Evolutionary conservation across 441 rosid species (phyloP), one percentile per base, ranked within the genome.

Genomic region (Brassica hybrid): DNA sequence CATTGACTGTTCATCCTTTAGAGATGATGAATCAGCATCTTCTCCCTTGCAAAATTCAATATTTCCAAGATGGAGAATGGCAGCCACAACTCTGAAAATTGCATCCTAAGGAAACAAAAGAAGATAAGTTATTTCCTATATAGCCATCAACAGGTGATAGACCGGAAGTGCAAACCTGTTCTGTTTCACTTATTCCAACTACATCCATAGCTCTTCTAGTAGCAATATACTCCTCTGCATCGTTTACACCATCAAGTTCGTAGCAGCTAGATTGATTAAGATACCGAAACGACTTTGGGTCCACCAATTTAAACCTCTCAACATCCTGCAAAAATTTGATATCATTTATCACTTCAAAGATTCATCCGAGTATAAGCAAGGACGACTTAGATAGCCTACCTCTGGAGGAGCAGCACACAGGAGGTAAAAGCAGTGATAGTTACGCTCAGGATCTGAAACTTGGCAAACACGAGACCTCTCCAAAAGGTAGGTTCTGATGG

Each of bases 381-480:
- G 67, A 14, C 36, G 68, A 54, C 56, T 76, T 60, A 30, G 67
- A 70, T 67, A 32, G 75, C 27, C 73, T 74, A 94, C 99, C 90
- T 89, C 88, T 7, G 76, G 81, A 63, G 99, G 98, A 62, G 98
- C 99, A 65, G 96, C 95, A 83, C 98, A 94, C 61, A 92, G 84
- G 79, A 88, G 93, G 81, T 94, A 94, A 83, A 94, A 94, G 76
- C 97, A 91, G 82, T 92, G 97, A 77, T 92, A 94, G 80, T 94
- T 94, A 62, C 97, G 93, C 80, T 94, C 99, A 72, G 92, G 88
- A 67, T 93, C 93, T 59, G 99, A 93, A 83, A 91, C 83, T 84
- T 93, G 98, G 84, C 98, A 91, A 73, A 94, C 99, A 34, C 97
- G 94, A 81, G 97, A 93, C 86, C 90, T 90, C 88, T 94, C 98